Conservation (phyloP, 768 basidiomycete genomes). For the Kwoniella bestiolae region DNA sequence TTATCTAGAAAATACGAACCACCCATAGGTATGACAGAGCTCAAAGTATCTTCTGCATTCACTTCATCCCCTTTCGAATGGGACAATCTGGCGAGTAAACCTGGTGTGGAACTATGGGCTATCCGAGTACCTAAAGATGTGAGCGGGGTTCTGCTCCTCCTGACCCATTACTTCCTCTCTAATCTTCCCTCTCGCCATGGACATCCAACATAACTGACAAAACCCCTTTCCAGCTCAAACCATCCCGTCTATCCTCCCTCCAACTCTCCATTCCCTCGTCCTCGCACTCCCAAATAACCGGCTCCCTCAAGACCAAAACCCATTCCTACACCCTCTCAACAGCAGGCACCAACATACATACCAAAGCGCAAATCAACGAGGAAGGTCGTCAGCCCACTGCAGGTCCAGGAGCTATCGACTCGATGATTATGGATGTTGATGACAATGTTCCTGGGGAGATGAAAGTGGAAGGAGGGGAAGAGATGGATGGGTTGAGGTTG, state of each 20-base stretch:
- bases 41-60: slow-evolving; percentile 29
- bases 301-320: slow-evolving; percentile 38
- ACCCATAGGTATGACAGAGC: slow-evolving; percentile 37
- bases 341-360: slow-evolving; percentile 24
- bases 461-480: slow-evolving; percentile 49
- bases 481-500: slow-evolving; percentile 54
- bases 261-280: slow-evolving; percentile 14
- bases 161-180: neutral
- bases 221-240: slow-evolving; percentile 39
- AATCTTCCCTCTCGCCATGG: neutral
- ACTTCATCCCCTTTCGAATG: slow-evolving; percentile 48
- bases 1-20: slow-evolving; percentile 40
- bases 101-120: slow-evolving; percentile 52
- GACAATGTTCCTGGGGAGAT: slow-evolving; percentile 26
- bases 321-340: slow-evolving; percentile 31
- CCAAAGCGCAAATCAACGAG: slow-evolving; percentile 20
- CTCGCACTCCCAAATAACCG: slow-evolving; percentile 8
- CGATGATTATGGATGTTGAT: slow-evolving; percentile 42
- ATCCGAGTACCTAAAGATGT: slow-evolving; percentile 51
- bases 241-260: slow-evolving; percentile 44
- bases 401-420: slow-evolving; percentile 42
- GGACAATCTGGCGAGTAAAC: slow-evolving; percentile 39
- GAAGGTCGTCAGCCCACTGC: slow-evolving; percentile 42
- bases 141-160: slow-evolving; percentile 6
- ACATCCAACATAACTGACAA: neutral